A percentile compares a stretch with the other conserved stretches of the same genome.
phyloP scores from a whole-genome alignment of 345 rosid species.

The Punica granatum region DNA sequence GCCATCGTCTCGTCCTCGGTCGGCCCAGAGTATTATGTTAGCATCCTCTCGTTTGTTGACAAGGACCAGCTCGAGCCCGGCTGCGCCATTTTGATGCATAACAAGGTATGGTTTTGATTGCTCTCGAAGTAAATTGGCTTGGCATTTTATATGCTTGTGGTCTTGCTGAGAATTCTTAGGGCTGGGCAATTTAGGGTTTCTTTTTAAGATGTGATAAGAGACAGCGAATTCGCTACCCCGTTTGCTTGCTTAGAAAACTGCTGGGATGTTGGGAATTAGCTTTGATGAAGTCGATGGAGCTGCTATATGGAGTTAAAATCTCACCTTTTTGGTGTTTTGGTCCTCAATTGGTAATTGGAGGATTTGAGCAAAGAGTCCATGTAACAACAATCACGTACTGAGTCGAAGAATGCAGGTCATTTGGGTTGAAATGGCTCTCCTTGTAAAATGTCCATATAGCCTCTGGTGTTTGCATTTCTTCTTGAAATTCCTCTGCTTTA shows the following conservation, averaged over 20 bases:
- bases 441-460: neutral
- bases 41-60: slow-evolving; percentile 89
- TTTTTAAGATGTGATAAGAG: no score
- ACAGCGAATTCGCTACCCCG: no score
- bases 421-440: neutral
- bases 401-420: neutral
- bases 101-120: slow-evolving; percentile 43
- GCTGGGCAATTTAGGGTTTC: neutral
- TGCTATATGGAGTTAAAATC: no score
- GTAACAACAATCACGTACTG: neutral
- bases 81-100: slow-evolving; percentile 94
- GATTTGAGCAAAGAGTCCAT: neutral
- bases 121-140: neutral
- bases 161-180: neutral
- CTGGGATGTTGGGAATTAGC: neutral
- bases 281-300: neutral
- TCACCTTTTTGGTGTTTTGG: neutral
- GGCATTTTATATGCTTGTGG: neutral
- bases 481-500: neutral
- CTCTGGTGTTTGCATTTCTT: neutral
- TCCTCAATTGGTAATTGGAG: neutral
- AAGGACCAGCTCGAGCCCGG: slow-evolving; percentile 98
- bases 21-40: slow-evolving; percentile 93
- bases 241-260: neutral
- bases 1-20: slow-evolving; percentile 91